Evolutionary conservation across 2,329 filamentous ascomycete species (phyloP).

Genomic region (Penicillium vulpinum): DNA sequence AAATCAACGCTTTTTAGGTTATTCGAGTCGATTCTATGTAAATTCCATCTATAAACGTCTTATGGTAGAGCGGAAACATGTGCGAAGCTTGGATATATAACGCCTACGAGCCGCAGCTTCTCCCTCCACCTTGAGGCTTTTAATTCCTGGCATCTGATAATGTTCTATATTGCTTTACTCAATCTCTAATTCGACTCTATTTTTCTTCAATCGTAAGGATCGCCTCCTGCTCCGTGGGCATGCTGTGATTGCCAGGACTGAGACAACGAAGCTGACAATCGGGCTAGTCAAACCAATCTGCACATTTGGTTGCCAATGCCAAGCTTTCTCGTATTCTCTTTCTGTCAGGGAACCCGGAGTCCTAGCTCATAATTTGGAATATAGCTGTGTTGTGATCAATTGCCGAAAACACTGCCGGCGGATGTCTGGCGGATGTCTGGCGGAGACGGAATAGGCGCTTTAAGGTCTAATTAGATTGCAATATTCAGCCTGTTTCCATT

Average conservation of each 20-base stretch:
- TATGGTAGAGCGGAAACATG: too few species aligned
- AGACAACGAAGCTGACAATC: conserved; percentile 3
- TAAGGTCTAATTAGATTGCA: conserved; percentile 25
- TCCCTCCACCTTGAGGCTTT: too few species aligned
- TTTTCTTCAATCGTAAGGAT: conserved; percentile 21
- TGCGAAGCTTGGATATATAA: too few species aligned
- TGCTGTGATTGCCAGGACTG: neutral
- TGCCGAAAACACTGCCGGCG: conserved; percentile 35
- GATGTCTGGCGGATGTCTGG: conserved; percentile 10
- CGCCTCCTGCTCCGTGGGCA: neutral
- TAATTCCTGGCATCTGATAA: neutral
- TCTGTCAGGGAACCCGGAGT: neutral
- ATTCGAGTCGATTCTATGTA: neutral
- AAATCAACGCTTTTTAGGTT: too few species aligned
- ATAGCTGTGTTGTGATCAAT: conserved; percentile 19
- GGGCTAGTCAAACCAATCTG: conserved; percentile 14
- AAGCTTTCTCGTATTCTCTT: conserved; percentile 21
- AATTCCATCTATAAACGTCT: too few species aligned
- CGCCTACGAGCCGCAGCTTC: too few species aligned
- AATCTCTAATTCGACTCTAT: conserved; percentile 1
- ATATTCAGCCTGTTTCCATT: conserved; percentile 13
- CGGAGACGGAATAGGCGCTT: conserved; percentile 17
- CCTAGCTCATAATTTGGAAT: neutral
- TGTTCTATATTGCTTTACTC: neutral
- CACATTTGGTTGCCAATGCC: conserved; percentile 8